A percentile compares a stretch with the other conserved stretches of the same genome.
Evolutionary conservation across 495 filamentous ascomycete genomes (phyloP).

Genomic region (Aspergillus affinis): DNA sequence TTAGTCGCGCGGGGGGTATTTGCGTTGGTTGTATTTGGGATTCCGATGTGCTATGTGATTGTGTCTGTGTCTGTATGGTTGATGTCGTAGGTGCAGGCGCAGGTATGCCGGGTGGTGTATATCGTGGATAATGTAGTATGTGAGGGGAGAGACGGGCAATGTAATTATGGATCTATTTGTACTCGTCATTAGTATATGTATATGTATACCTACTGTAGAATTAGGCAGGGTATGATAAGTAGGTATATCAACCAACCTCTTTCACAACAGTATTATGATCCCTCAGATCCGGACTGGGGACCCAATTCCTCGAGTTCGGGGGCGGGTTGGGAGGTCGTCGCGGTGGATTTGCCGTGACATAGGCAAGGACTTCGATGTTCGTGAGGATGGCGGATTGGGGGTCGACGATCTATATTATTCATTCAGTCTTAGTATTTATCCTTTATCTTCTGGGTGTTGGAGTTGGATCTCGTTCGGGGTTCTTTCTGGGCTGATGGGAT

Average conservation of each 20-base stretch:
- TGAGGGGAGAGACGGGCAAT: constrained; percentile 40
- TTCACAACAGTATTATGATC: constrained; percentile 53
- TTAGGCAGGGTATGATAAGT: too few relatives aligned
- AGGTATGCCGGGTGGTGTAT: background rate
- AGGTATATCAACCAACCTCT: constrained; percentile 49
- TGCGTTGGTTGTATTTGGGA: constrained; percentile 13
- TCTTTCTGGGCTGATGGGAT: too few relatives aligned
- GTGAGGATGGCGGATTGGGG: constrained; percentile 61
- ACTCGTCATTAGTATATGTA: background rate
- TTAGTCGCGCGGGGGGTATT: constrained; percentile 11
- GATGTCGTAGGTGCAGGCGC: constrained; percentile 19
- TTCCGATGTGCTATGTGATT: constrained; percentile 23
- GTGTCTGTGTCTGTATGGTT: constrained; percentile 27
- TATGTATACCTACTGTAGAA: too few relatives aligned
- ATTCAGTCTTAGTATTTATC: too few relatives aligned
- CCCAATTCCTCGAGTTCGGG: constrained; percentile 39
- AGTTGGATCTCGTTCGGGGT: too few relatives aligned
- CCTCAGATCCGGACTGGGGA: constrained; percentile 43
- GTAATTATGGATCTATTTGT: constrained; percentile 45
- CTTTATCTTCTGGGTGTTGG: too few relatives aligned
- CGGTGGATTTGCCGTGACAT: constrained; percentile 51
- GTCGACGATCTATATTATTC: constrained; percentile 53
- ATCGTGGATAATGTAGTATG: constrained; percentile 35
- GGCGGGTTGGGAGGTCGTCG: constrained; percentile 42
- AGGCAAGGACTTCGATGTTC: constrained; percentile 63